Conservation (phyloP, 495 filamentous ascomycete genomes). For the Podospora conica region DNA sequence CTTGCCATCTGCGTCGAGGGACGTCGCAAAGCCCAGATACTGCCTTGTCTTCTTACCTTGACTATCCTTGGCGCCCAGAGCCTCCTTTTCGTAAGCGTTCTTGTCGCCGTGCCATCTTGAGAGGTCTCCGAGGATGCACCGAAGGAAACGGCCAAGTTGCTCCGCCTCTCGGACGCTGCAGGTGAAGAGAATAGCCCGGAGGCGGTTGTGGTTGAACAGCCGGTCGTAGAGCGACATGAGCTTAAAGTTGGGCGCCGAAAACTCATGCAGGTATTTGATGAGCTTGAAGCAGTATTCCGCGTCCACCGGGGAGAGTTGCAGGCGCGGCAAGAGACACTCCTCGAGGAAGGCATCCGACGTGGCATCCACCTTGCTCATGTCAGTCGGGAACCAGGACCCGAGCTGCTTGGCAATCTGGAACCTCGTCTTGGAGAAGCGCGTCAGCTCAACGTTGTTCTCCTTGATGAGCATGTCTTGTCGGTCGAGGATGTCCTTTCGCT, state of each 20-base stretch:
- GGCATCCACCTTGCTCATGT: conserved; percentile 55
- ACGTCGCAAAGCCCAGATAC: conserved; percentile 52
- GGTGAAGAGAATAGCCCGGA: conserved; percentile 75
- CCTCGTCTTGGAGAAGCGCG: conserved; percentile 55
- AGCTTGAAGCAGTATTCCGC: conserved; percentile 81
- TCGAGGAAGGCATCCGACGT: conserved; percentile 74
- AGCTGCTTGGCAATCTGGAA: conserved; percentile 69
- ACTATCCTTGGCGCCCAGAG: conserved; percentile 43
- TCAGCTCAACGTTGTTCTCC: conserved; percentile 44
- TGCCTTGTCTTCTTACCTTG: conserved; percentile 32
- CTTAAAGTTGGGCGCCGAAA: conserved; percentile 77
- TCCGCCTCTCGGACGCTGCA: conserved; percentile 87
- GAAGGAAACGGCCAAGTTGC: conserved; percentile 82
- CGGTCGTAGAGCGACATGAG: conserved; percentile 78
- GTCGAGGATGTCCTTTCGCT: conserved; percentile 63
- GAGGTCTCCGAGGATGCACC: conserved; percentile 70
- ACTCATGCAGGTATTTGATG: conserved; percentile 76
- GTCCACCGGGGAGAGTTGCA: conserved; percentile 77
- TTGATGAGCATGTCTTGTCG: conserved; percentile 61
- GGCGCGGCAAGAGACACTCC: conserved; percentile 81
- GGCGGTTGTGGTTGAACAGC: conserved; percentile 71
- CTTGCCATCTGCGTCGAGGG: conserved; percentile 57
- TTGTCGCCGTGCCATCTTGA: conserved; percentile 77
- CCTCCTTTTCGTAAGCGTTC: conserved; percentile 70
- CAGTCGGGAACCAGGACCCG: conserved; percentile 65